Evolutionary conservation across 805 yeast genomes (phyloP).

Genomic region (Zygosaccharomyces pseudorouxii): DNA sequence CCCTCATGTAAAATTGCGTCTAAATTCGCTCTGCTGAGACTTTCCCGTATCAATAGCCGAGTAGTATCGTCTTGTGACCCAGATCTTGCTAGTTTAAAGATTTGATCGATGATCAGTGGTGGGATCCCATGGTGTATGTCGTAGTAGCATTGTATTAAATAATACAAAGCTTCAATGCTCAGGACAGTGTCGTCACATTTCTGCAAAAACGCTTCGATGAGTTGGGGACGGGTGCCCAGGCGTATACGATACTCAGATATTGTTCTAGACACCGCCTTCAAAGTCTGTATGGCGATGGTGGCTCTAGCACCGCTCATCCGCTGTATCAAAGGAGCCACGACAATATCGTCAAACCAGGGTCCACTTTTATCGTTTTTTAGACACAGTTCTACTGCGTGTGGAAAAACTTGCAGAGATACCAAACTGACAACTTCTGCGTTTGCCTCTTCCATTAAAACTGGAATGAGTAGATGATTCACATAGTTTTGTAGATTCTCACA

Average conservation of each 20-base stretch:
- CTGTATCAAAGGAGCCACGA: constrained; percentile 10
- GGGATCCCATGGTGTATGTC: not conserved
- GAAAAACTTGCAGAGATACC: constrained; percentile 46
- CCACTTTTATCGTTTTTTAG: constrained; percentile 32
- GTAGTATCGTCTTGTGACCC: not conserved
- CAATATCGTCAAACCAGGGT: constrained; percentile 12
- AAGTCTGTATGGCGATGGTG: constrained; percentile 16
- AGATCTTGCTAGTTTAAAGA: not conserved
- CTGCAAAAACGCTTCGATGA: not conserved
- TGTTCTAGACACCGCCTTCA: constrained; percentile 15
- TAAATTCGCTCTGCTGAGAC: not conserved
- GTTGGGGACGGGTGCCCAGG: constrained; percentile 4
- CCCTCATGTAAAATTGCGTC: not conserved
- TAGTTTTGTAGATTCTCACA: constrained; percentile 58
- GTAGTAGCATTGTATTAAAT: constrained; percentile 7
- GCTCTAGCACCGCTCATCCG: constrained; percentile 5
- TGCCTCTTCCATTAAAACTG: constrained; percentile 39
- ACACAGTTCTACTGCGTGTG: constrained; percentile 37
- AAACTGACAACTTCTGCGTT: constrained; percentile 45
- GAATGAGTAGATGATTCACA: constrained; percentile 45
- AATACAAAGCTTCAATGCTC: constrained; percentile 6
- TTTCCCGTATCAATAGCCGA: constrained; percentile 1
- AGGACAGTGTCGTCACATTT: constrained; percentile 6
- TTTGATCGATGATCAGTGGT: not conserved
- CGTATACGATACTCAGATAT: not conserved